These are phyloP conservation scores for Phallus indusiatus DNA, from an alignment of 768 basidiomycete genomes.

Conservation along the genomic window DNA sequence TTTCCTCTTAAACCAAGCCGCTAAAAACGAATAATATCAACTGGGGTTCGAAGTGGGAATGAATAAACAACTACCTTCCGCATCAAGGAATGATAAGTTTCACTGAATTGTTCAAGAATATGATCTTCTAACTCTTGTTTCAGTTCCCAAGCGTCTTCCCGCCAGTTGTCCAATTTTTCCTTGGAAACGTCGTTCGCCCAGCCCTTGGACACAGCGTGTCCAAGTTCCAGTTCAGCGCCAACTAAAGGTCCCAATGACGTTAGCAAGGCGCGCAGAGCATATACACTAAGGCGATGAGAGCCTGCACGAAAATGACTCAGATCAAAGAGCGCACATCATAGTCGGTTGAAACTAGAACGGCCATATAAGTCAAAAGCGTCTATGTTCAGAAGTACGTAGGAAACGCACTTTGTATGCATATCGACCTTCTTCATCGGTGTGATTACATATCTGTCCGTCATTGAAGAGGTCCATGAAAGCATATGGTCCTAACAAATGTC, in stretches of 20 bases:
- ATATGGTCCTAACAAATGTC: constrained; percentile 41
- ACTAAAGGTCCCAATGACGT: constrained; percentile 75
- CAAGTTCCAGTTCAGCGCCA: constrained; percentile 62
- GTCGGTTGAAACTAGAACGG: constrained; percentile 55
- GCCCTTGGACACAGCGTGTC: constrained; percentile 42
- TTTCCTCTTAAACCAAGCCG: constrained; percentile 67
- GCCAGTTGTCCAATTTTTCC: constrained; percentile 56
- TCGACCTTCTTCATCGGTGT: constrained; percentile 67
- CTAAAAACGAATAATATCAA: constrained; percentile 23
- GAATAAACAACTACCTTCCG: constrained; percentile 40
- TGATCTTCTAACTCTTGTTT: constrained; percentile 54
- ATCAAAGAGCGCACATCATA: constrained; percentile 53
- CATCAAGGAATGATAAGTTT: constrained; percentile 62
- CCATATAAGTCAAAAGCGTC: background rate
- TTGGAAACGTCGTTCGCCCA: constrained; percentile 52
- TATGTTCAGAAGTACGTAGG: constrained; percentile 5
- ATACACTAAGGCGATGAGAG: constrained; percentile 38
- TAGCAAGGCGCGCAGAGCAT: constrained; percentile 71
- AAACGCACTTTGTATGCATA: constrained; percentile 55
- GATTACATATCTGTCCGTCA: constrained; percentile 80
- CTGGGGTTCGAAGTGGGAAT: background rate
- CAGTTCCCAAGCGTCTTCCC: constrained; percentile 40
- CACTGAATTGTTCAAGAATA: constrained; percentile 46
- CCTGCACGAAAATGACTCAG: background rate
- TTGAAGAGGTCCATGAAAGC: constrained; percentile 96